Evolutionary conservation across 805 yeast species (phyloP).

Genomic region (Candida insectalens): DNA sequence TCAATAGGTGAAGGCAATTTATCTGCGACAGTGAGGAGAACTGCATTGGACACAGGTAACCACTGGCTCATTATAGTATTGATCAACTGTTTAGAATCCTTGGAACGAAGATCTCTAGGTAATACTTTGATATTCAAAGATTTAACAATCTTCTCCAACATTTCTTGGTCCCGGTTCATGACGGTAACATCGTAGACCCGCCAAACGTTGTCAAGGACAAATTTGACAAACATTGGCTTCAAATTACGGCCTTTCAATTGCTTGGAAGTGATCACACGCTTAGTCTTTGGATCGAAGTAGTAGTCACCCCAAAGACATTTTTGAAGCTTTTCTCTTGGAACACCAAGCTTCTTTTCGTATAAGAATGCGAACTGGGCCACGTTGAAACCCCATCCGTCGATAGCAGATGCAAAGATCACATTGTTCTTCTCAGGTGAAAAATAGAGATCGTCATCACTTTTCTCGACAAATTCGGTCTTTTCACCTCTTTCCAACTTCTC

Average conservation of each 20-base stretch:
- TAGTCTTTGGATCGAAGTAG: conserved; percentile 81
- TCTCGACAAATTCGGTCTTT: conserved; percentile 52
- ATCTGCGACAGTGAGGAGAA: conserved; percentile 76
- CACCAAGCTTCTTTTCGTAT: conserved; percentile 76
- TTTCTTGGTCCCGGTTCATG: conserved; percentile 55
- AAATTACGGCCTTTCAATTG: conserved; percentile 48
- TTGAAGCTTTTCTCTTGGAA: conserved; percentile 66
- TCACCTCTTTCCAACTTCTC: conserved; percentile 41
- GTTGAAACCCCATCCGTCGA: conserved; percentile 98
- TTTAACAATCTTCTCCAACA: conserved; percentile 62
- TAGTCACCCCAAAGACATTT: conserved; percentile 96
- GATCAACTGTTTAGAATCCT: conserved; percentile 58
- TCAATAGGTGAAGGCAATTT: conserved; percentile 72
- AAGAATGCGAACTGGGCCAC: conserved; percentile 80
- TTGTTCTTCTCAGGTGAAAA: conserved; percentile 83
- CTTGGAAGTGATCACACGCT: conserved; percentile 64
- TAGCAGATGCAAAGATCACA: conserved; percentile 82
- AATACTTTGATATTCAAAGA: conserved; percentile 58
- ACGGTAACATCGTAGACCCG: conserved; percentile 70
- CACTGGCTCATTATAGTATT: conserved; percentile 77
- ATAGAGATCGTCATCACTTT: conserved; percentile 72
- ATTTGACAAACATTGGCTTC: conserved; percentile 79
- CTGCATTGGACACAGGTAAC: conserved; percentile 86
- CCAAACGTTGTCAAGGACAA: conserved; percentile 88
- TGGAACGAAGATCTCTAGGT: conserved; percentile 72